phyloP scores from a whole-genome alignment of 2,329 filamentous ascomycete species.

The Aspergillus sp. region DNA sequence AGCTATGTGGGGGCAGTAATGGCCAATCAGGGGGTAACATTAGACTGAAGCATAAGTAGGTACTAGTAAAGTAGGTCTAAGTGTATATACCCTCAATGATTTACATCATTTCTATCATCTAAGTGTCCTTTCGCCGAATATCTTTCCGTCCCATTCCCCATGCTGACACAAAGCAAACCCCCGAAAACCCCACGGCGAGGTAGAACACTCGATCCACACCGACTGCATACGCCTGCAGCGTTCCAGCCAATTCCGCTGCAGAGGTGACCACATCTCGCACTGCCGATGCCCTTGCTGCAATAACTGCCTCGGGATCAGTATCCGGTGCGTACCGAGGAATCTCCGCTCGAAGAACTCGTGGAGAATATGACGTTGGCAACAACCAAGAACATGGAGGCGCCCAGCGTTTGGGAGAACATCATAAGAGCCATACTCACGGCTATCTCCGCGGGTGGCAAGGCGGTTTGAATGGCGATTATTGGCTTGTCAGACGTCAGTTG shows the following conservation, averaged over 20 bases:
- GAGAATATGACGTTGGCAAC: slow-evolving; percentile 54
- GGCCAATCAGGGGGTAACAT: background rate
- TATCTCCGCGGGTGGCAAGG: slow-evolving; percentile 33
- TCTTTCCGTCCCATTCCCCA: slow-evolving; percentile 31
- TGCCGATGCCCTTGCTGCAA: slow-evolving; percentile 46
- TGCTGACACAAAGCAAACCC: slow-evolving; percentile 13
- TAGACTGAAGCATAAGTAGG: background rate
- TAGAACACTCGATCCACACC: slow-evolving; percentile 27
- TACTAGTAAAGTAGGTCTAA: no score
- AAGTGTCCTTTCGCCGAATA: slow-evolving; percentile 15
- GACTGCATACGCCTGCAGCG: slow-evolving; percentile 33
- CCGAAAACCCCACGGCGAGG: slow-evolving; percentile 17
- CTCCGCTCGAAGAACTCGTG: slow-evolving; percentile 35
- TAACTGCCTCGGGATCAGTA: slow-evolving; percentile 34
- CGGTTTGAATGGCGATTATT: slow-evolving; percentile 42
- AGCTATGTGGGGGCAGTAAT: background rate
- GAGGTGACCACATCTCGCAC: slow-evolving; percentile 33
- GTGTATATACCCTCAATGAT: no score
- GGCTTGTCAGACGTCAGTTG: slow-evolving; percentile 10
- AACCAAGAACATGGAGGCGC: slow-evolving; percentile 51
- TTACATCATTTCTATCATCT: no score
- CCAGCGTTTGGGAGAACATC: slow-evolving; percentile 42
- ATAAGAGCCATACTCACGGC: slow-evolving; percentile 42
- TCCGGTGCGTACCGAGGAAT: slow-evolving; percentile 35
- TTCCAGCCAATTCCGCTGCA: slow-evolving; percentile 22